Evolutionary conservation across 345 rosid species (phyloP).

Genomic region (Rhodomyrtus tomentosa): DNA sequence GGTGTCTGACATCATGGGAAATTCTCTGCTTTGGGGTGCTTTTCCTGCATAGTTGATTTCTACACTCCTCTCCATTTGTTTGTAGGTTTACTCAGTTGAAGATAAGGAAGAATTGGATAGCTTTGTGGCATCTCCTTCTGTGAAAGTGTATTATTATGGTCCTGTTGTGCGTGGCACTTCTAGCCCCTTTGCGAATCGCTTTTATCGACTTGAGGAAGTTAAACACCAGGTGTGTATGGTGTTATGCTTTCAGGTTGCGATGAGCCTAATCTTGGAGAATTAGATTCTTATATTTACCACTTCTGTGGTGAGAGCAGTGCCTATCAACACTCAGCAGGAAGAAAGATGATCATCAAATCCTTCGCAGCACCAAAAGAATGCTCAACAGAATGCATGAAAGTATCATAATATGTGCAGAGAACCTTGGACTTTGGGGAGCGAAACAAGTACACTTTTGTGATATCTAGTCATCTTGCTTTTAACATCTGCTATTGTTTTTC

Average conservation of each 20-base stretch:
- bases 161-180: constrained; percentile 22
- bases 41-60: background rate
- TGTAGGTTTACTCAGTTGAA: constrained; percentile 74
- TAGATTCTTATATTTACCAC: background rate
- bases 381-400: constrained; percentile 62
- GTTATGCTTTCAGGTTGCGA: constrained; percentile 7
- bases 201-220: constrained; percentile 34
- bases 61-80: background rate
- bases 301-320: constrained; percentile 48
- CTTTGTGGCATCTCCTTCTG: constrained; percentile 60
- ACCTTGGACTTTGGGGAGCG: constrained; percentile 84
- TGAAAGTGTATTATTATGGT: constrained; percentile 49
- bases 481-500: background rate
- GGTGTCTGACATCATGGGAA: background rate
- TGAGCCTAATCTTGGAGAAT: background rate
- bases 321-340: constrained; percentile 34
- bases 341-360: constrained; percentile 29
- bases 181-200: constrained; percentile 14
- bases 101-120: constrained; percentile 46
- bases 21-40: background rate
- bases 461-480: background rate
- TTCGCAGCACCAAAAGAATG: constrained; percentile 39
- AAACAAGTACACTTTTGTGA: constrained; percentile 37
- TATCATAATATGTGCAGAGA: constrained; percentile 46
- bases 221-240: constrained; percentile 37